phyloP scores from a whole-genome alignment of 169 alveolate genomes.

The Plasmodium cynomolgi region DNA sequence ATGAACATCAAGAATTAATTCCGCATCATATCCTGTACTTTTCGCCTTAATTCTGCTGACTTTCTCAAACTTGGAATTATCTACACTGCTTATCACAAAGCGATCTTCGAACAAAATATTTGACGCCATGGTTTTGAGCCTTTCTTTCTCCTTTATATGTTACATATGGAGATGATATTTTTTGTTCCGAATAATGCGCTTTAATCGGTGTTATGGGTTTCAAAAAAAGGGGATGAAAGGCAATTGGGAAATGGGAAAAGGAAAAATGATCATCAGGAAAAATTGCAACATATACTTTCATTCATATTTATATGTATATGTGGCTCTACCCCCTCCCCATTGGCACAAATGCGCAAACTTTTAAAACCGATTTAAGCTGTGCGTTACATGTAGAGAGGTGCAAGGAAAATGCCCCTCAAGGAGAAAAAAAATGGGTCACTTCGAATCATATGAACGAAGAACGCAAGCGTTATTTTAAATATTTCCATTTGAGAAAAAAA shows the following conservation, averaged over 20 bases:
- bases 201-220: neutral
- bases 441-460: neutral
- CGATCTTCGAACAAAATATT: slow-evolving; percentile 90
- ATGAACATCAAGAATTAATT: slow-evolving; percentile 89
- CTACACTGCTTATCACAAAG: slow-evolving; percentile 88
- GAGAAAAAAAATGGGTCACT: neutral
- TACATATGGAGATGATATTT: neutral
- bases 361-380: neutral
- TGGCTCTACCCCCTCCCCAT: neutral
- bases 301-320: neutral
- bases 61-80: slow-evolving; percentile 92
- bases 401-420: neutral
- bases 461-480: neutral
- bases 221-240: neutral
- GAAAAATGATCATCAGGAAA: neutral
- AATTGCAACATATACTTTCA: neutral
- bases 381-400: neutral
- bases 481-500: neutral
- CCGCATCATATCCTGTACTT: slow-evolving; percentile 94
- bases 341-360: neutral
- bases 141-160: slow-evolving; percentile 8
- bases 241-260: neutral
- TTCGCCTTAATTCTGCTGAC: slow-evolving; percentile 90
- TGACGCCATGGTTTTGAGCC: slow-evolving; percentile 48
- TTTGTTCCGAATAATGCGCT: neutral